Evolutionary conservation across 1,284 basidiomycete genomes (phyloP).

Genomic region (Fistulinella staudtii): DNA sequence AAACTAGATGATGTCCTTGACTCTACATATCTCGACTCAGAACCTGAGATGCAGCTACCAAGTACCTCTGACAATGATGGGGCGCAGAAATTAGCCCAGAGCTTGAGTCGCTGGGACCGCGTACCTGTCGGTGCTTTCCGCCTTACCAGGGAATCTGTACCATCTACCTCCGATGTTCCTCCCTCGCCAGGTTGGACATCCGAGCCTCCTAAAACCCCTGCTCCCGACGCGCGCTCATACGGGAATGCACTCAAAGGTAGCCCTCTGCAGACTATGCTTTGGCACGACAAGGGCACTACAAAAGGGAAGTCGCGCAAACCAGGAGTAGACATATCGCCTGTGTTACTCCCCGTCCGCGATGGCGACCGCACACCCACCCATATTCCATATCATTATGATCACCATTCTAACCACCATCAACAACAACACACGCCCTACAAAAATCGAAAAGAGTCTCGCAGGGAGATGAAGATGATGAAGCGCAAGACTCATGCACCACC

Average conservation of each 20-base stretch:
- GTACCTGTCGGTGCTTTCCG: conserved; percentile 73
- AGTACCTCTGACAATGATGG: conserved; percentile 31
- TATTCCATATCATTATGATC: conserved; percentile 21
- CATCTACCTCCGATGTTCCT: conserved; percentile 28
- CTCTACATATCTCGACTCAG: conserved; percentile 59
- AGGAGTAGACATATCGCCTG: conserved; percentile 44
- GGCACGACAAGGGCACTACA: conserved; percentile 42
- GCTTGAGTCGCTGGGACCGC: conserved; percentile 65
- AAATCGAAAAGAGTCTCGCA: conserved; percentile 52
- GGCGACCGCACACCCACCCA: conserved; percentile 53
- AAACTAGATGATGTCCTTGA: conserved; percentile 80
- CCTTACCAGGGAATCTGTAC: conserved; percentile 48
- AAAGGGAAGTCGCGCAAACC: conserved; percentile 22
- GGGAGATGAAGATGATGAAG: conserved; percentile 62
- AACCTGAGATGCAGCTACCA: conserved; percentile 37
- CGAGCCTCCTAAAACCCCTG: conserved; percentile 21
- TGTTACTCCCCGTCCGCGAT: conserved; percentile 51
- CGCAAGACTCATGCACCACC: conserved; percentile 47
- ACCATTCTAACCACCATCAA: conserved; percentile 30
- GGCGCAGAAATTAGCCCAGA: conserved; percentile 30
- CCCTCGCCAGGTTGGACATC: conserved; percentile 30
- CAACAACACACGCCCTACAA: conserved; percentile 41
- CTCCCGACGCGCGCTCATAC: conserved; percentile 23
- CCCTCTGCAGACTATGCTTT: conserved; percentile 54
- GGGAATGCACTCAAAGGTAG: conserved; percentile 48